Conservation (phyloP, 768 basidiomycete species). For the Tylopilus intermedius region DNA sequence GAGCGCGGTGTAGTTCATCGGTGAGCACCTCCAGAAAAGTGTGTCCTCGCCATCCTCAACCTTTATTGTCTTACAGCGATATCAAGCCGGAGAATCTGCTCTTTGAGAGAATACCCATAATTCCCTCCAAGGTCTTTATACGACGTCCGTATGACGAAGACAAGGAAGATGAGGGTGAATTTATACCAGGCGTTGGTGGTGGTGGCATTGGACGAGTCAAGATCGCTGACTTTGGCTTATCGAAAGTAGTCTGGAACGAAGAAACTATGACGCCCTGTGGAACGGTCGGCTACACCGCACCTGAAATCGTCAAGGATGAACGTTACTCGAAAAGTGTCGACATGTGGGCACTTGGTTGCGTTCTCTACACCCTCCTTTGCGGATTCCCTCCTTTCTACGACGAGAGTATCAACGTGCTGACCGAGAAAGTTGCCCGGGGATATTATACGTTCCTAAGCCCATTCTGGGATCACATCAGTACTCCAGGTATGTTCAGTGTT, state of each 20-base stretch:
- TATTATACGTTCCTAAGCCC: constrained; percentile 98
- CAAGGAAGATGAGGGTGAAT: constrained; percentile 98
- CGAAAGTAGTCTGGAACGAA: constrained; percentile 98
- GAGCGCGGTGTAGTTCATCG: constrained; percentile 98
- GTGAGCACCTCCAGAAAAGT: constrained; percentile 24
- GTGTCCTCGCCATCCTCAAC: neutral
- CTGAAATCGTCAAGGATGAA: constrained; percentile 99
- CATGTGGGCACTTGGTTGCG: constrained; percentile 99
- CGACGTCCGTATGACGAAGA: constrained; percentile 93
- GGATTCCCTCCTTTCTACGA: constrained; percentile 99
- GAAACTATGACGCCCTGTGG: constrained; percentile 99
- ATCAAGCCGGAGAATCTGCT: constrained; percentile 98
- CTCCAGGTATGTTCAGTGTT: constrained; percentile 49
- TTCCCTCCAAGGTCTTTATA: constrained; percentile 72
- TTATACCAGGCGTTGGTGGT: constrained; percentile 84
- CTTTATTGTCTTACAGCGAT: constrained; percentile 42
- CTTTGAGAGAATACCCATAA: constrained; percentile 87
- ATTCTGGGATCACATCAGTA: constrained; percentile 97
- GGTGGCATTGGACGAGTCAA: constrained; percentile 98
- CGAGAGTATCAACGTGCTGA: constrained; percentile 95
- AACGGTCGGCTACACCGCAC: constrained; percentile 99
- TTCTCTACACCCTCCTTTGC: constrained; percentile 96
- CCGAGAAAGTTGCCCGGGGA: constrained; percentile 95
- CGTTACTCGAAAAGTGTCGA: constrained; percentile 95
- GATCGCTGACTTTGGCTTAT: constrained; percentile 97